Base-by-base conservation (phyloP, 2,329 filamentous ascomycete species). In the Fusarium piperis region DNA sequence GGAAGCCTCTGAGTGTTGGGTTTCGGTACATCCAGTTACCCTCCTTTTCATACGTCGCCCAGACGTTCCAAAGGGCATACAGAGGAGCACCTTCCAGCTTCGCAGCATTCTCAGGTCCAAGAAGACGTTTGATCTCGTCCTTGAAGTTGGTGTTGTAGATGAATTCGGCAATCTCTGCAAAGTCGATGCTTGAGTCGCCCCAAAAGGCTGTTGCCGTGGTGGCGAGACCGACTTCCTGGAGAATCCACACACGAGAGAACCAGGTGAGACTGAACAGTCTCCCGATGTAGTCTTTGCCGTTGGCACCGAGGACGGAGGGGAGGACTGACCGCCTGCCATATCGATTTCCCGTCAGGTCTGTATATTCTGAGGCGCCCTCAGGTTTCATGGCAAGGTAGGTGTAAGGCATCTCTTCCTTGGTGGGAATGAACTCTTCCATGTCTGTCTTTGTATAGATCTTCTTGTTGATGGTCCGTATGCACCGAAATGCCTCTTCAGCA, bases 21-120 rank as follows among this genome's bases (percentile, higher is more conserved):
- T 30, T 53, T 3, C 53, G 23, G 28, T 64, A 38, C 46, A 66
- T 59, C 64, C 64, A 66, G 0, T 61, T 59, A 0, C 64, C 52
- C 9, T 15, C 41, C 44, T 64, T 66, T 2, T 66, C 64, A 12
- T 64, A 66, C 6, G 60, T 66, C 1, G 41, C 52, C 64, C 64
- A 66, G 2, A 66, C 64, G 2, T 66, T 66, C 64, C 64, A 66
- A 3, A 64, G 35, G 6, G 44, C 60, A 28, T 66, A 66, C 0
- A 66, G 16, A 46, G 64, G 64, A 2, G 64, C 64, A 1, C 60
- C 60, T 0, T 30, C 48, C 11, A 66, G 51, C 2, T 8, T 30
- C 15, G 41, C 4, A 1, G 60, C n/a, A 16, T 44, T 64, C 1
- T 48, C 53, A 20, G 44, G 18, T 0, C 60, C 64, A 3, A 64